Conservation (phyloP, 257 asterid genomes). For the Jacaranda mimosifolia region DNA sequence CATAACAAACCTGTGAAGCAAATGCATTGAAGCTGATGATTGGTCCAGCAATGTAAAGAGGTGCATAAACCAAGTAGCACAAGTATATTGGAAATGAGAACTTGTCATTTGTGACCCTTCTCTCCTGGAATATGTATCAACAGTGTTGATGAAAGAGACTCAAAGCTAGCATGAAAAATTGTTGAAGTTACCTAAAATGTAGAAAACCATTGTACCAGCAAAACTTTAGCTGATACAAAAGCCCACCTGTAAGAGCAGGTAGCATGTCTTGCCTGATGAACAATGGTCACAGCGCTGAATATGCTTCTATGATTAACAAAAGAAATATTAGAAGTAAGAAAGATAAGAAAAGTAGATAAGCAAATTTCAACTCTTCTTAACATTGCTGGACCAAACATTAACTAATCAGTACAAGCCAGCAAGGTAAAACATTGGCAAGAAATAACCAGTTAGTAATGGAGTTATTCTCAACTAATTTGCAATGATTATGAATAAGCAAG, state of each 20-base stretch:
- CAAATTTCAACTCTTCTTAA: constrained; percentile 9
- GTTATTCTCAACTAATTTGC: constrained; percentile 23
- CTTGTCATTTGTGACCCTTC: constrained; percentile 65
- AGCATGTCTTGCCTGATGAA: constrained; percentile 86
- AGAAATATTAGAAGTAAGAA: constrained; percentile 28
- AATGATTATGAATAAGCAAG: not conserved
- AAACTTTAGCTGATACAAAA: constrained; percentile 36
- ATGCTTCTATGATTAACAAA: constrained; percentile 71
- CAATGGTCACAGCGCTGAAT: constrained; percentile 75
- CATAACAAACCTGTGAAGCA: constrained; percentile 88
- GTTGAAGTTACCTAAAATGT: constrained; percentile 7
- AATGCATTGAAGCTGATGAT: constrained; percentile 95
- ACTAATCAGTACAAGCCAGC: not conserved
- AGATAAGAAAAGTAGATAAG: constrained; percentile 2
- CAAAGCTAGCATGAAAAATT: constrained; percentile 2
- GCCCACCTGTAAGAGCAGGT: constrained; percentile 83
- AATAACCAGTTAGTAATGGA: constrained; percentile 20
- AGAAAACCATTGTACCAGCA: constrained; percentile 24
- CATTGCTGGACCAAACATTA: constrained; percentile 20
- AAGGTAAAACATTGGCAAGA: constrained; percentile 21
- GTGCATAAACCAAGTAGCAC: constrained; percentile 92
- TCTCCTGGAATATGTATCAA: constrained; percentile 66
- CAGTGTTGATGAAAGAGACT: constrained; percentile 31
- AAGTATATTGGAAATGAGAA: constrained; percentile 79
- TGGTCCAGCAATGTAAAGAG: constrained; percentile 98